A percentile compares a stretch with the other conserved stretches of the same genome.
phyloP scores from a whole-genome alignment of 768 basidiomycete genomes.

The Calocybe indica region DNA sequence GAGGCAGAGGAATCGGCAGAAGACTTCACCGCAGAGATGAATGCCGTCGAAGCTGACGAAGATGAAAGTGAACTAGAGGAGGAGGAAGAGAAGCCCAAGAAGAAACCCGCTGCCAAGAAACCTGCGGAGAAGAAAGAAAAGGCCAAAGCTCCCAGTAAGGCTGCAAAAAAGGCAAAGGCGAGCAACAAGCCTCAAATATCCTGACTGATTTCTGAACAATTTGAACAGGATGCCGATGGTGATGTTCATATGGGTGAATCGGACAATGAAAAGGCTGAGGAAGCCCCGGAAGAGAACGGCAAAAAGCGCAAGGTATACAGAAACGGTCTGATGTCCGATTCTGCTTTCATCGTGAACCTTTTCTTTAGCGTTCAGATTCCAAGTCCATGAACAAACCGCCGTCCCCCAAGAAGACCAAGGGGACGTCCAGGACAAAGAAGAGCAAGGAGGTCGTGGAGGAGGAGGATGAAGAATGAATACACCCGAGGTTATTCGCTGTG shows the following conservation, averaged over 20 bases:
- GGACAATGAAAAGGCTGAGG: constrained; percentile 36
- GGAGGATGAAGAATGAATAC: constrained; percentile 26
- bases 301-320: constrained; percentile 68
- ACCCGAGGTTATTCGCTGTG: no score
- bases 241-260: constrained; percentile 37
- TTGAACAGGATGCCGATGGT: constrained; percentile 24
- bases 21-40: constrained; percentile 38
- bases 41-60: constrained; percentile 27
- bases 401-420: constrained; percentile 39
- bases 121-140: constrained; percentile 35
- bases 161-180: constrained; percentile 20
- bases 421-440: constrained; percentile 39
- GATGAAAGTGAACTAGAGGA: constrained; percentile 32
- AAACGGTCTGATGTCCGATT: constrained; percentile 1
- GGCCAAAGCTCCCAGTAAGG: constrained; percentile 32
- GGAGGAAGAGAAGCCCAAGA: constrained; percentile 39
- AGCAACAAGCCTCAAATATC: constrained; percentile 13
- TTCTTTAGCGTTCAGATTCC: constrained; percentile 31
- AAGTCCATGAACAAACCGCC: constrained; percentile 38
- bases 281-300: constrained; percentile 37
- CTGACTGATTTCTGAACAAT: not conserved
- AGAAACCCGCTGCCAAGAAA: constrained; percentile 23
- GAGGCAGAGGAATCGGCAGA: constrained; percentile 35
- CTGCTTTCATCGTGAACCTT: not conserved
- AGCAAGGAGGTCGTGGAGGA: constrained; percentile 44